Percentiles rank a stretch among this genome's conserved stretches.
These are phyloP conservation scores for Ascoidea rubescens DNA, from an alignment of 805 yeast genomes.

Conservation along the genomic window DNA sequence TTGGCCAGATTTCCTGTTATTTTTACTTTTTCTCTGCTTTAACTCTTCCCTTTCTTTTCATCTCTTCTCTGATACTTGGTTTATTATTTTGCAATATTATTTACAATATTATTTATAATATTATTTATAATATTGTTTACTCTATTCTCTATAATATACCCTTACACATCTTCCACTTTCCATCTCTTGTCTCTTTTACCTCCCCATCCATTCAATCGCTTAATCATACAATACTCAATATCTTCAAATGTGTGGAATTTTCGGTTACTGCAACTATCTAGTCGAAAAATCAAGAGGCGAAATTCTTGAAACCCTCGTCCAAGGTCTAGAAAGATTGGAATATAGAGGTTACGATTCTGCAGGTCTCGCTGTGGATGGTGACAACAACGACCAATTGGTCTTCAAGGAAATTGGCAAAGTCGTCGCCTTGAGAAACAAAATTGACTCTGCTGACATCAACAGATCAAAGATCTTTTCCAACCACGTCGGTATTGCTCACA, in stretches of 20 bases:
- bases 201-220: background rate
- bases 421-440: slow-evolving; percentile 47
- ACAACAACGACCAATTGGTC: slow-evolving; percentile 55
- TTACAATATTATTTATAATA: too few relatives aligned
- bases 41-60: too few relatives aligned
- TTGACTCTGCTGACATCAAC: slow-evolving; percentile 36
- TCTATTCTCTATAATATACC: too few relatives aligned
- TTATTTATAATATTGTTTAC: too few relatives aligned
- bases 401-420: slow-evolving; percentile 90
- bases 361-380: slow-evolving; percentile 93
- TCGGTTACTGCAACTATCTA: slow-evolving; percentile 92
- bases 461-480: slow-evolving; percentile 54
- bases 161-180: too few relatives aligned
- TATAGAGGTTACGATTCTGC: slow-evolving; percentile 98
- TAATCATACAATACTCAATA: background rate
- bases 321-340: slow-evolving; percentile 79
- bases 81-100: too few relatives aligned
- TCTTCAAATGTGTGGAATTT: slow-evolving; percentile 66
- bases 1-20: too few relatives aligned
- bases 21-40: too few relatives aligned
- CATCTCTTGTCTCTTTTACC: too few relatives aligned
- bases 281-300: slow-evolving; percentile 89
- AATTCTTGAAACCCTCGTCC: slow-evolving; percentile 76
- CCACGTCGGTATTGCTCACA: slow-evolving; percentile 96
- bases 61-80: too few relatives aligned